phyloP scores from a whole-genome alignment of 2,329 filamentous ascomycete genomes.

The Xylaria sp. region DNA sequence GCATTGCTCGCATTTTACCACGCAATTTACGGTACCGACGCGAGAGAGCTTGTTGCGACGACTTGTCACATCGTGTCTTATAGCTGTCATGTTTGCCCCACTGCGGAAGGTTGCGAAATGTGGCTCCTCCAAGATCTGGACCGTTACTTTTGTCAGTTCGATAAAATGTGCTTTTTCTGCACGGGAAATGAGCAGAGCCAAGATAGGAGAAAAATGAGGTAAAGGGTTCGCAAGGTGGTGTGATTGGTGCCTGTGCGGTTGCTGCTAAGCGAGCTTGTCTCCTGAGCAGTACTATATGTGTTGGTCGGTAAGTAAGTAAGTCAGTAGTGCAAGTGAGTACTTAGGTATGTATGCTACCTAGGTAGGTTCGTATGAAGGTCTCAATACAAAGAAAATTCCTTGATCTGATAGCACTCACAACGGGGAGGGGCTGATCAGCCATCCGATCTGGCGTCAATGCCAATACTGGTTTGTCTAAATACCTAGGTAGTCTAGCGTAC shows the following conservation, averaged over 20 bases:
- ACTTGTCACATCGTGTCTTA: background rate
- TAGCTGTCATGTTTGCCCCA: background rate
- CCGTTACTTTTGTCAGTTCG: background rate
- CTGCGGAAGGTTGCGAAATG: background rate
- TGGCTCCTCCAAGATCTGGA: constrained; percentile 6
- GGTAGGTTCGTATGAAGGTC: too few species aligned
- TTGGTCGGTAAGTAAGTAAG: too few species aligned
- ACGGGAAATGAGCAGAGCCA: constrained; percentile 16
- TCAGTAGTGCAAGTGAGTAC: too few species aligned
- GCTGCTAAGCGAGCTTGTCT: too few species aligned
- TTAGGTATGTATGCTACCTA: too few species aligned
- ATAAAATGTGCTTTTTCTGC: constrained; percentile 8
- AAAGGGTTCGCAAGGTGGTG: background rate
- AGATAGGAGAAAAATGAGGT: background rate
- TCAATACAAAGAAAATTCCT: background rate
- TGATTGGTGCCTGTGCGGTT: too few species aligned
- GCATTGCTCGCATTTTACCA: too few species aligned
- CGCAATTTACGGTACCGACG: too few species aligned
- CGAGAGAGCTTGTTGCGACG: background rate
- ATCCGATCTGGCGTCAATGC: too few species aligned
- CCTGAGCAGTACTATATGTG: too few species aligned
- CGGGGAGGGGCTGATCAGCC: background rate
- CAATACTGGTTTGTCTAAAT: background rate
- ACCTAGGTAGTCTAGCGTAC: background rate
- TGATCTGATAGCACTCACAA: background rate